Conservation (phyloP, 2,329 filamentous ascomycete genomes). For the Pseudogymnoascus sp. region DNA sequence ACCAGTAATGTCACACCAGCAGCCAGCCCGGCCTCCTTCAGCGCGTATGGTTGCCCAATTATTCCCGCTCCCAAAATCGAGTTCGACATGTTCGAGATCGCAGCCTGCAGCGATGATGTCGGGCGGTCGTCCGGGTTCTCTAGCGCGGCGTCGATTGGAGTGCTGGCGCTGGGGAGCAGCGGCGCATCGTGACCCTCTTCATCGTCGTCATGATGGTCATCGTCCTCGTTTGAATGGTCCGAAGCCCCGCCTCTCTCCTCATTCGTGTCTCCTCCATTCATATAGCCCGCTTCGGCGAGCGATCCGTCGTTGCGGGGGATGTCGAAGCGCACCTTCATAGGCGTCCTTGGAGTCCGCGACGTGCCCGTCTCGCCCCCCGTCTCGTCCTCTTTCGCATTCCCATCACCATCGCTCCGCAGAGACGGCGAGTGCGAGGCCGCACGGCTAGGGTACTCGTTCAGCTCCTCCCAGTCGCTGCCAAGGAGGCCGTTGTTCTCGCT, state of each 20-base stretch:
- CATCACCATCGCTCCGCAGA: background rate
- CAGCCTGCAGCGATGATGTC: conserved; percentile 74
- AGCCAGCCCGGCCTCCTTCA: conserved; percentile 79
- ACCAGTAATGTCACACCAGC: conserved; percentile 73
- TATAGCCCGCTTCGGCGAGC: conserved; percentile 51
- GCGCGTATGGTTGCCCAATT: conserved; percentile 88
- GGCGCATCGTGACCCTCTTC: conserved; percentile 30
- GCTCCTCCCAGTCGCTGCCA: background rate
- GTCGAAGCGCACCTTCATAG: conserved; percentile 83
- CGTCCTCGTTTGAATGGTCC: background rate
- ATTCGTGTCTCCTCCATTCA: background rate
- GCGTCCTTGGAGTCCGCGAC: conserved; percentile 26
- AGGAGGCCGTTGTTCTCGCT: conserved; percentile 1
- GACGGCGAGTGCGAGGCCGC: background rate
- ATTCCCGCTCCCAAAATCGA: conserved; percentile 80
- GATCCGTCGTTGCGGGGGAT: conserved; percentile 90
- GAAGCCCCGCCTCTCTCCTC: background rate
- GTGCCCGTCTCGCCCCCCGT: background rate
- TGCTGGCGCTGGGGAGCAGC: conserved; percentile 3
- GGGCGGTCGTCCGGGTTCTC: conserved; percentile 44
- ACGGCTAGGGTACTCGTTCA: background rate
- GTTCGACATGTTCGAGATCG: conserved; percentile 99
- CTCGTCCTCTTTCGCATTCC: background rate
- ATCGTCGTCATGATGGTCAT: background rate
- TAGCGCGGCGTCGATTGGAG: conserved; percentile 39